Base-by-base conservation (phyloP, 108 stramenopile genomes). In the Cyclostephanos tholiformis region DNA sequence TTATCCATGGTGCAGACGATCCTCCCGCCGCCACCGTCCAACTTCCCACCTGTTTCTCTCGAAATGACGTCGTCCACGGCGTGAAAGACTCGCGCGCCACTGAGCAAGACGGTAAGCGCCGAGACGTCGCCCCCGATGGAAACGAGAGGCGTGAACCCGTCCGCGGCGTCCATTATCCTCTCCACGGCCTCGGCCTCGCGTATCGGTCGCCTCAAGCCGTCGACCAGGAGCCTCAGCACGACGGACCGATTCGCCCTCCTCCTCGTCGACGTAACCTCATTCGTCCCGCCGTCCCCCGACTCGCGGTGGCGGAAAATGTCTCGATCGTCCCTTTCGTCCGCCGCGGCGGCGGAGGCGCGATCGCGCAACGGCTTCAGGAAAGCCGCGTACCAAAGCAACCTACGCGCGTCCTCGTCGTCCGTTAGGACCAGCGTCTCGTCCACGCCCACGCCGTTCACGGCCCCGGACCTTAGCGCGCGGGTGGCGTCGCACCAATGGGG, bases 361-460 rank as follows among this genome's bases (percentile, higher is more conserved):
- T 92, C 86, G 6, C 77, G 60, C 25, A 53, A 1, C 17, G 94
- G 91, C 67, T 92, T 95, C 22, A 92, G 77, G 64, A 92, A 91
- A 1, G 91, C 75, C 57, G 89, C 89, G 74, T 95, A 95, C 91
- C 93, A 95, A 16, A 95, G 64, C 36, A 90, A 68, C 52, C 93
- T 80, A n/a, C 91, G 72, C n/a, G 85, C 75, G 56, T 95, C 88
- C 26, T 87, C 89, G 72, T 95, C 88, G 35, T 91, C 80, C 39
- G 75, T 57, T 36, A 94, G 70, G 11, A 84, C 63, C 23, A 71
- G 46, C 9, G 79, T 75, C 49, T 84, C 85, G 44, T 74, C 72
- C 32, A 76, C 82, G 14, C 79, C 78, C 7, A 75, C 71, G 25
- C 82, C 84, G 71, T 87, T 83, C 12, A 69, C 69, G 23, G 70